phyloP scores from a whole-genome alignment of 1,284 basidiomycete species.

The Trametes versicolor region DNA sequence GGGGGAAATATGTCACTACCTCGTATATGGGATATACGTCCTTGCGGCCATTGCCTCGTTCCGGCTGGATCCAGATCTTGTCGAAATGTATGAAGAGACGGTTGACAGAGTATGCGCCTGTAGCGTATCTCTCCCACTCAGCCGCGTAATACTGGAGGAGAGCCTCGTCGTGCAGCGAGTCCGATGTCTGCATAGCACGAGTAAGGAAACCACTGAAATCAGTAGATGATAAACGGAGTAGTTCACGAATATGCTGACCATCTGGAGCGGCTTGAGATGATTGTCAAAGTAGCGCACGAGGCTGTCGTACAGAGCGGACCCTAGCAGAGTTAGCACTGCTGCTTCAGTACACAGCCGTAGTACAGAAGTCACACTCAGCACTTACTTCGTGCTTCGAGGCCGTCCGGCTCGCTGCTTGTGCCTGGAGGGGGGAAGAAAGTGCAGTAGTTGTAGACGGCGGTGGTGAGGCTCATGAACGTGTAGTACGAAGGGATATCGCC shows the following conservation, averaged over 20 bases:
- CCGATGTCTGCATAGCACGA: slow-evolving; percentile 70
- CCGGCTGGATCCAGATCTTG: slow-evolving; percentile 98
- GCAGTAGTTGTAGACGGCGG: slow-evolving; percentile 97
- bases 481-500: slow-evolving; percentile 90
- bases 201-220: slow-evolving; percentile 25
- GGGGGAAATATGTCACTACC: slow-evolving; percentile 64
- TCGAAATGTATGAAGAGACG: slow-evolving; percentile 97
- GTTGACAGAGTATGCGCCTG: slow-evolving; percentile 95
- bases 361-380: slow-evolving; percentile 36
- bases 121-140: slow-evolving; percentile 98
- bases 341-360: slow-evolving; percentile 36
- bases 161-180: slow-evolving; percentile 85
- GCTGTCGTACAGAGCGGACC: slow-evolving; percentile 93
- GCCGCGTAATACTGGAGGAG: slow-evolving; percentile 91
- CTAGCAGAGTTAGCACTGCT: slow-evolving; percentile 95
- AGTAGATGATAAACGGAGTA: slow-evolving; percentile 15
- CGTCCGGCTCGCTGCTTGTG: slow-evolving; percentile 54
- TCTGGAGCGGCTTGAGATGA: slow-evolving; percentile 78
- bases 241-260: slow-evolving; percentile 54
- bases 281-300: slow-evolving; percentile 86
- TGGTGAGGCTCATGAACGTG: slow-evolving; percentile 94
- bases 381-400: slow-evolving; percentile 69
- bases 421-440: slow-evolving; percentile 89
- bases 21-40: slow-evolving; percentile 97
- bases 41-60: slow-evolving; percentile 97